Conservation (phyloP, 768 basidiomycete species). For the Podaxis sp. region DNA sequence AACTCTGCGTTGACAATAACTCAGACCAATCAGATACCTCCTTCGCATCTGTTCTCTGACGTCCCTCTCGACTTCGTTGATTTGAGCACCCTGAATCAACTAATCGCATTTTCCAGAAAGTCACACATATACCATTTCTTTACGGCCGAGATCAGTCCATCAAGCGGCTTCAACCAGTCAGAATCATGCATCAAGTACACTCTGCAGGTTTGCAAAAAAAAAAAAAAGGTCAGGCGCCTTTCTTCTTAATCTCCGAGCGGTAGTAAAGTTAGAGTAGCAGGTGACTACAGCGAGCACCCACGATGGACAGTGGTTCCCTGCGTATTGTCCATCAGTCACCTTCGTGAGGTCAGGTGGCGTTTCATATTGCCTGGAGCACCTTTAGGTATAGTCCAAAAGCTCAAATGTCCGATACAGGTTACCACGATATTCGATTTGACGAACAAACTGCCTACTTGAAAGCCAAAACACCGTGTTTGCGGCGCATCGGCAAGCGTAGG, state of each 20-base stretch:
- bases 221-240: background rate
- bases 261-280: background rate
- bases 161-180: background rate
- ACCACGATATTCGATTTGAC: background rate
- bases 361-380: background rate
- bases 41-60: background rate
- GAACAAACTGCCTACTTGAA: background rate
- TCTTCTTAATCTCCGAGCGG: background rate
- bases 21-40: background rate
- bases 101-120: background rate
- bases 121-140: background rate
- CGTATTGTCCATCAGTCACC: background rate
- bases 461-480: background rate
- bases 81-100: background rate
- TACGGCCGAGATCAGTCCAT: background rate
- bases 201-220: background rate
- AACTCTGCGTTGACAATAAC: background rate
- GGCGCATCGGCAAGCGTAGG: background rate
- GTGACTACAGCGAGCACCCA: background rate
- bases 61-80: background rate
- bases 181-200: background rate
- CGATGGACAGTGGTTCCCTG: background rate
- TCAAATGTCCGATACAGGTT: background rate
- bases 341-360: background rate
- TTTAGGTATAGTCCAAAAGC: background rate